Conservation (phyloP, 331 rosid genomes). For the Stylosanthes scabra region DNA sequence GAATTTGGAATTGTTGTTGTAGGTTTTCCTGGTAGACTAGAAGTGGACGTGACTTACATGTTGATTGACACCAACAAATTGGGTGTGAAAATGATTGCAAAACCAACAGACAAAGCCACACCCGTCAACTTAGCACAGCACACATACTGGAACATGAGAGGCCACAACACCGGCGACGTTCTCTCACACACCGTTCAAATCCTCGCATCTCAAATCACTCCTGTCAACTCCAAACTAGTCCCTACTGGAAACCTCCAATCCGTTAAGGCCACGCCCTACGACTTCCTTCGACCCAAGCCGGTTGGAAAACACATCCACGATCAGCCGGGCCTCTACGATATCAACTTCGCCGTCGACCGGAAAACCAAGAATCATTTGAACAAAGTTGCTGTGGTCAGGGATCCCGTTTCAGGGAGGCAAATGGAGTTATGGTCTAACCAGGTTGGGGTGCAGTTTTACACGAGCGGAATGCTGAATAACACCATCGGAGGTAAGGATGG, state of each 20-base stretch:
- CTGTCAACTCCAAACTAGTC: conserved; percentile 27
- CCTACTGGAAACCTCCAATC: conserved; percentile 29
- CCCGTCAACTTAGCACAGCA: conserved; percentile 48
- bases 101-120: conserved; percentile 41
- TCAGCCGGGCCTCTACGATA: conserved; percentile 49
- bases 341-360: conserved; percentile 51
- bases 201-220: conserved; percentile 32
- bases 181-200: conserved; percentile 40
- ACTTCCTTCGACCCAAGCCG: conserved; percentile 39
- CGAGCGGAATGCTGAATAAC: conserved; percentile 37
- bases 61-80: conserved; percentile 41
- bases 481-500: conserved; percentile 57
- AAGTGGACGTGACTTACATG: conserved; percentile 52
- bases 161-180: conserved; percentile 40
- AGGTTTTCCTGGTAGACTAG: conserved; percentile 56
- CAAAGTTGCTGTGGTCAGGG: conserved; percentile 47
- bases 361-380: conserved; percentile 10
- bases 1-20: background rate
- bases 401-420: conserved; percentile 47
- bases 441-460: conserved; percentile 57
- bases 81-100: conserved; percentile 52
- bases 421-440: conserved; percentile 58
- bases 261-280: conserved; percentile 34
- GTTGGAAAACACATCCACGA: conserved; percentile 46
- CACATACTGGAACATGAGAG: conserved; percentile 41